Percentiles rank a stretch among this genome's conserved stretches.
Conservation (phyloP, 179 eudicot species). For the Beta lomatogona region DNA sequence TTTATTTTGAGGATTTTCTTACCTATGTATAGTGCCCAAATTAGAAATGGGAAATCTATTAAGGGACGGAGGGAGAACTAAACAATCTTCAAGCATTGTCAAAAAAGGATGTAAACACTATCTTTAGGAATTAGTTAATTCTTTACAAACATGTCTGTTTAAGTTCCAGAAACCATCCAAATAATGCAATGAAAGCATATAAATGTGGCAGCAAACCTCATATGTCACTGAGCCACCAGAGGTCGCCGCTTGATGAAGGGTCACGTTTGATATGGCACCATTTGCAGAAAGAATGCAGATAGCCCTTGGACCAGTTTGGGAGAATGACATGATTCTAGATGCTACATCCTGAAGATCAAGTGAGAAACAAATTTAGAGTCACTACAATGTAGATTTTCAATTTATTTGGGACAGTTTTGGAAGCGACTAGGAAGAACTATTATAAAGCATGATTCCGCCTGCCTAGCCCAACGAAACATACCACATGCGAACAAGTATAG, state of each 20-base stretch:
- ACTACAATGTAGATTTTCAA: neutral
- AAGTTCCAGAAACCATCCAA: neutral
- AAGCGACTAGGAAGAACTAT: neutral
- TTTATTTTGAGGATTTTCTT: no score
- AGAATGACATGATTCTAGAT: slow-evolving; percentile 72
- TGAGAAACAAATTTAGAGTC: slow-evolving; percentile 13
- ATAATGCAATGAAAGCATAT: neutral
- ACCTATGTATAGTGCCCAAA: no score
- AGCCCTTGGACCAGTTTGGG: slow-evolving; percentile 80
- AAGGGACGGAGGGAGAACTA: no score
- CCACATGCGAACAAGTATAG: neutral
- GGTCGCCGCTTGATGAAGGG: slow-evolving; percentile 78
- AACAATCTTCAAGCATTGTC: slow-evolving; percentile 1
- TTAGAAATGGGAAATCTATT: no score
- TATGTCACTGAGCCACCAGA: slow-evolving; percentile 83
- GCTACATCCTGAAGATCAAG: slow-evolving; percentile 59
- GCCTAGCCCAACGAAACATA: neutral
- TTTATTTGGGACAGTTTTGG: neutral
- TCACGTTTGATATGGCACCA: slow-evolving; percentile 76
- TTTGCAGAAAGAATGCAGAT: slow-evolving; percentile 77
- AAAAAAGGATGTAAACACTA: neutral
- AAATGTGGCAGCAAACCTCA: slow-evolving; percentile 53
- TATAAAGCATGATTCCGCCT: neutral
- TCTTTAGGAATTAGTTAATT: neutral
- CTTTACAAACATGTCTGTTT: neutral